Base-by-base conservation (phyloP, 2,329 filamentous ascomycete species). In the Gnomoniopsis smithogilvyi region DNA sequence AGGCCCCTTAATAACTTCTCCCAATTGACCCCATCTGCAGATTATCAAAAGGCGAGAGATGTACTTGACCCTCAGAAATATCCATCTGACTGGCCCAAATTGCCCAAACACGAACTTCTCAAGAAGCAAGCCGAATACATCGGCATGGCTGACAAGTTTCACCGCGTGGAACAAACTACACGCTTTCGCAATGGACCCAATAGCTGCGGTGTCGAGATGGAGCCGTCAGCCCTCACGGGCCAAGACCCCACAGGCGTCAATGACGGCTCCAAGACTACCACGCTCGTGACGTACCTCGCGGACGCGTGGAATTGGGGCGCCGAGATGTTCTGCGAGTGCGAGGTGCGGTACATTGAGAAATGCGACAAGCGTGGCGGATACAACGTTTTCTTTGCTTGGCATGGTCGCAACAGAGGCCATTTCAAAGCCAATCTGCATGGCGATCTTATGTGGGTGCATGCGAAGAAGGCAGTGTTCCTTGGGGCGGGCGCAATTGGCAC, bases 261-360 rank as follows among this genome's bases (percentile, higher is more conserved):
- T 64, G 87, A 90, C 68, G 85, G 85, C 2, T 88, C 84, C 33
- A 89, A 89, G 70, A 88, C 80, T 19, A 86, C 82, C 12, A 88
- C 83, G 0, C 74, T 86, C 1, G 84, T 87, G 41, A 90, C 86
- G 0, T 90, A 90, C 65, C 73, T 90, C 8, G 79, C 83, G 8
- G 87, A 90, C 68, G 86, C 87, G 1, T 89, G 86, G 86, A 87
- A 88, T 65, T 87, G 85, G 84, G 87, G 86, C 10, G 84, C 87
- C 14, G 86, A 90, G 66, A 83, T 90, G 70, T 90, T 90, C 63
- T 90, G 87, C 69, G 80, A 86, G 64, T 86, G 85, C 61, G 85
- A 90, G 68, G 87, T 89, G 2, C 77, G 83, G 48, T 82, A 88
- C 65, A 75, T 90, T 53, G 78, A 82, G 57, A 80, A 84, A 67